Conservation (phyloP, 139 green algal species). For the Closterium sp. region DNA sequence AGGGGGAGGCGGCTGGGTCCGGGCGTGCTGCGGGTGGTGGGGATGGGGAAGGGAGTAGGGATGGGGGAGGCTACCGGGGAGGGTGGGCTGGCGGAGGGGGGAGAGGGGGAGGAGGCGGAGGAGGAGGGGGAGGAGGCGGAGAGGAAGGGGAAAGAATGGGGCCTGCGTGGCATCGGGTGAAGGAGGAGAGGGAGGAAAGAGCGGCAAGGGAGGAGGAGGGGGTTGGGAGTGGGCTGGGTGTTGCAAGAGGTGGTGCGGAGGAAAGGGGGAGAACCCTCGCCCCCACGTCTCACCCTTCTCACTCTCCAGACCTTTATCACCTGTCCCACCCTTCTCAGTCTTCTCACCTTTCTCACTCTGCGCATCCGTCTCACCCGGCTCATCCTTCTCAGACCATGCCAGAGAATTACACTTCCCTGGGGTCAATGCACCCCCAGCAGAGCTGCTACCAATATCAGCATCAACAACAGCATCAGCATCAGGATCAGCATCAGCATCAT, state of each 20-base stretch:
- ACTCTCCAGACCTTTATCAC: neutral
- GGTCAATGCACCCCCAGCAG: too few species aligned
- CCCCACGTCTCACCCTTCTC: neutral
- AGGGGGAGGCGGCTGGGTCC: neutral
- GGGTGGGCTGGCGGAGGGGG: neutral
- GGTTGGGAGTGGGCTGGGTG: neutral
- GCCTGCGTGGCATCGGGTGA: neutral
- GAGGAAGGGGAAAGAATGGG: neutral
- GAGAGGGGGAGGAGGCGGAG: neutral
- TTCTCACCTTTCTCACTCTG: too few species aligned
- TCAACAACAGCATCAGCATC: too few species aligned
- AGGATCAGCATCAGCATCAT: too few species aligned
- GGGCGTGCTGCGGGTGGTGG: neutral
- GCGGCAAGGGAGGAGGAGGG: neutral
- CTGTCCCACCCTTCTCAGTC: too few species aligned
- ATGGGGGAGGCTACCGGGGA: neutral
- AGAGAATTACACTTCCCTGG: too few species aligned
- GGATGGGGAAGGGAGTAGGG: neutral
- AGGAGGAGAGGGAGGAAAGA: neutral
- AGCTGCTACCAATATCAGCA: too few species aligned
- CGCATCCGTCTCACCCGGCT: too few species aligned
- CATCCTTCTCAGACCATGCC: too few species aligned
- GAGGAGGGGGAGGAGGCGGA: neutral
- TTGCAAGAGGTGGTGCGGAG: too few species aligned
- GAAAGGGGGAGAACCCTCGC: too few species aligned